These are phyloP conservation scores for Kazachstania sp. DNA, from an alignment of 1,139 yeast genomes.

Conservation along the genomic window DNA sequence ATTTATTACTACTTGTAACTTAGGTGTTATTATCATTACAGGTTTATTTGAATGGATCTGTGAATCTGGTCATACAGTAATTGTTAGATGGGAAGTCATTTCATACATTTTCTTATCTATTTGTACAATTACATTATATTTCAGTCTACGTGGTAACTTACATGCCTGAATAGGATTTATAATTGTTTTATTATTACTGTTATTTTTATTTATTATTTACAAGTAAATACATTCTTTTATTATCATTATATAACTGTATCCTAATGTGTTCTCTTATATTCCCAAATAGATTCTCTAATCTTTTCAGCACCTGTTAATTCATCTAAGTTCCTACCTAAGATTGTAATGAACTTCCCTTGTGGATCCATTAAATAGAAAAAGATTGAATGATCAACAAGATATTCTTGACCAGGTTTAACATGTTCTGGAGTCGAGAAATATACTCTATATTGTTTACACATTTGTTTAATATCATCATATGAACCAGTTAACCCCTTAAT, in stretches of 20 bases:
- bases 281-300: slow-evolving; percentile 66
- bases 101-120: slow-evolving; percentile 23
- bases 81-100: slow-evolving; percentile 29
- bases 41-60: slow-evolving; percentile 26
- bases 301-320: slow-evolving; percentile 70
- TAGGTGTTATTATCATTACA: slow-evolving; percentile 23
- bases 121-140: slow-evolving; percentile 20
- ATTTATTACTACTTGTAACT: slow-evolving; percentile 22
- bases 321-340: slow-evolving; percentile 83
- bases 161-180: background rate
- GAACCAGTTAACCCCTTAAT: slow-evolving; percentile 89
- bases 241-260: background rate
- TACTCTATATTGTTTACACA: slow-evolving; percentile 85
- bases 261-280: slow-evolving; percentile 40
- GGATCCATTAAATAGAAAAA: slow-evolving; percentile 97
- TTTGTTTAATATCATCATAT: slow-evolving; percentile 71
- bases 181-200: background rate
- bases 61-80: slow-evolving; percentile 24
- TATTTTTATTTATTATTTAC: background rate
- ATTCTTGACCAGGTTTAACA: slow-evolving; percentile 91
- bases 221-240: background rate
- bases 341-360: slow-evolving; percentile 91
- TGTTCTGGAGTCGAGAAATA: slow-evolving; percentile 94
- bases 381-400: slow-evolving; percentile 92
- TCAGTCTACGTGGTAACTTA: slow-evolving; percentile 7